Evolutionary conservation across 2,329 filamentous ascomycete species (phyloP).

Genomic region (Fusarium metavorans): DNA sequence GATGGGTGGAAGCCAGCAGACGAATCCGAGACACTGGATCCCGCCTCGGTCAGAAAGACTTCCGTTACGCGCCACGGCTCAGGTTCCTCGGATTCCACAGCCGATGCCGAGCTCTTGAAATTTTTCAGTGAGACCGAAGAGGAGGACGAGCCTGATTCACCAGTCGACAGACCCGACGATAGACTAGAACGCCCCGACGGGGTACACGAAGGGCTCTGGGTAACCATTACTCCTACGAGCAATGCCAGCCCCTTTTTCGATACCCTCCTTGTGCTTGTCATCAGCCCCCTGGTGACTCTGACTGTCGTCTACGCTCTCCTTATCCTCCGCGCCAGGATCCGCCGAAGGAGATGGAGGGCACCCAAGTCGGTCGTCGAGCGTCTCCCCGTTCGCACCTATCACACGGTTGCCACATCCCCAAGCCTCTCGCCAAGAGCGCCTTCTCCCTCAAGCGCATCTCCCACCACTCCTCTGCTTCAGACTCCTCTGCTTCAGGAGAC

Average conservation of each 20-base stretch:
- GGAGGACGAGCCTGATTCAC: constrained; percentile 37
- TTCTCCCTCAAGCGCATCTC: constrained; percentile 74
- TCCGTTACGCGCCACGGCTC: constrained; percentile 2
- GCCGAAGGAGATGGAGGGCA: constrained; percentile 92
- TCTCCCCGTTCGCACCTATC: constrained; percentile 94
- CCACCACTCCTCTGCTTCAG: constrained; percentile 84
- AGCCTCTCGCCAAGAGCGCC: constrained; percentile 66
- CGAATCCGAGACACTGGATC: constrained; percentile 16
- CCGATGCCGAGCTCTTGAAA: constrained; percentile 31
- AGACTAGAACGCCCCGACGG: constrained; percentile 41
- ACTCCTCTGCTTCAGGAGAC: constrained; percentile 81
- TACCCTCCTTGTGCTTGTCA: constrained; percentile 93
- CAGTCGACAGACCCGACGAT: constrained; percentile 35
- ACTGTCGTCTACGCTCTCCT: constrained; percentile 93
- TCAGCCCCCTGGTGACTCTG: constrained; percentile 91
- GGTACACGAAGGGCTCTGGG: constrained; percentile 83
- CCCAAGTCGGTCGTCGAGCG: constrained; percentile 96
- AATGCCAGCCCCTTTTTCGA: constrained; percentile 95
- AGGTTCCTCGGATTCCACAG: constrained; percentile 4
- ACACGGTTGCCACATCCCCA: constrained; percentile 78
- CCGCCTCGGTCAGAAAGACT: constrained; percentile 11
- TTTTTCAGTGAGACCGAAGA: constrained; percentile 45
- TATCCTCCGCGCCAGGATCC: constrained; percentile 87
- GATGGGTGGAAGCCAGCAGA: constrained; percentile 17
- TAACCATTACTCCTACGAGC: constrained; percentile 93